A percentile compares a stretch with the other conserved stretches of the same genome.
Evolutionary conservation across 1,284 basidiomycete species (phyloP).

Genomic region (Ganoderma meredithae): DNA sequence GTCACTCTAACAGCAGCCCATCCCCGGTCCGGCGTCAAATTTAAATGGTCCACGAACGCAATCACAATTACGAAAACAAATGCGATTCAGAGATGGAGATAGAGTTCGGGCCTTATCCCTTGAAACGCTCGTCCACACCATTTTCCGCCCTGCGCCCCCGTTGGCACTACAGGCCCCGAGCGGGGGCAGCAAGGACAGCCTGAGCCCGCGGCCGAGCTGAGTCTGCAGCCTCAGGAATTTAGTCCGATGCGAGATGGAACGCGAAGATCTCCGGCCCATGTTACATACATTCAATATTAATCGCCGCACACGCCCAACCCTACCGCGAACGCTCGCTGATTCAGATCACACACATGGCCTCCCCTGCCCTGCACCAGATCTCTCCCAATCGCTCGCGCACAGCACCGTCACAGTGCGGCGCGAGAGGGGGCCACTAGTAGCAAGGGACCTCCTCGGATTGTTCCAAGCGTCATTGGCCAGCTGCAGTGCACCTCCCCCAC

Average conservation of each 20-base stretch:
- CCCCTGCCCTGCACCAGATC: background rate
- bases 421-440: background rate
- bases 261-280: background rate
- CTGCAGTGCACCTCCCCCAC: slow-evolving; percentile 1
- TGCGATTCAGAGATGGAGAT: background rate
- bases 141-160: slow-evolving; percentile 7
- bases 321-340: background rate
- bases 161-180: slow-evolving; percentile 2
- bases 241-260: slow-evolving; percentile 1
- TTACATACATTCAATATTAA: slow-evolving; percentile 1
- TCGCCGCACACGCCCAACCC: background rate
- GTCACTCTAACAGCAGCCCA: slow-evolving; percentile 4
- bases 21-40: background rate
- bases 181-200: background rate
- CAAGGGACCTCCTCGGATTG: background rate
- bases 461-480: background rate
- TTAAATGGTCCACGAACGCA: background rate
- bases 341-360: background rate
- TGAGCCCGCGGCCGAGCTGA: background rate
- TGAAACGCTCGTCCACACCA: slow-evolving; percentile 10
- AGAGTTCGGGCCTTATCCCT: slow-evolving; percentile 11
- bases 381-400: background rate
- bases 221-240: background rate
- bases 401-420: slow-evolving; percentile 2
- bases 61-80: background rate